phyloP scores from a whole-genome alignment of 2,329 filamentous ascomycete species.

The Talaromyces rugulosus region DNA sequence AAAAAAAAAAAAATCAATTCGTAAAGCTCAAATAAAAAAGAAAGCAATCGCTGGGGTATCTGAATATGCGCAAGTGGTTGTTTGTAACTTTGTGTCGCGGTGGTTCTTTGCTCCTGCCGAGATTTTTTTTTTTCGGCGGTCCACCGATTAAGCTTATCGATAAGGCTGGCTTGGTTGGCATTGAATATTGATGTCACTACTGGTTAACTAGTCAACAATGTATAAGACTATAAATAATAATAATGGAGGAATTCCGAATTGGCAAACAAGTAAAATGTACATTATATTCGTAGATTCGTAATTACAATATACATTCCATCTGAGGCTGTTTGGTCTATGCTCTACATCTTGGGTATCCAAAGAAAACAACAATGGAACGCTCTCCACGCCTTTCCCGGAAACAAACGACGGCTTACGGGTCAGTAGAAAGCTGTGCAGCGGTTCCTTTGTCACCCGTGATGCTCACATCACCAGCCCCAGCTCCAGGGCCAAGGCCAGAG shows the following conservation, averaged over 20 bases:
- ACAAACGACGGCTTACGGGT: too few relatives aligned
- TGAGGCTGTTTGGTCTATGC: neutral
- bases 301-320: neutral
- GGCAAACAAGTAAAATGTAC: too few relatives aligned
- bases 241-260: neutral
- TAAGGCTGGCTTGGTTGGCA: slow-evolving; percentile 1
- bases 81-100: neutral
- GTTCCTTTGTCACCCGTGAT: too few relatives aligned
- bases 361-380: neutral
- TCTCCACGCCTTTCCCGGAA: too few relatives aligned
- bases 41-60: neutral
- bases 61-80: neutral
- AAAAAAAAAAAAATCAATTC: neutral
- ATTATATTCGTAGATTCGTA: neutral
- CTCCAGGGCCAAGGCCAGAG: too few relatives aligned
- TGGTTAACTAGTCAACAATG: neutral
- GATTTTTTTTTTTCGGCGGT: neutral
- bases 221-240: neutral
- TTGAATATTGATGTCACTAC: neutral
- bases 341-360: neutral
- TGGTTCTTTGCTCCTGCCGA: neutral
- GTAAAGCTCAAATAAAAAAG: neutral
- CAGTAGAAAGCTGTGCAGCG: too few relatives aligned
- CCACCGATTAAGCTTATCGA: slow-evolving; percentile 13
- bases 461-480: too few relatives aligned